Base-by-base conservation (phyloP, 352 stramenopile genomes). In the Pythium monospermum region DNA sequence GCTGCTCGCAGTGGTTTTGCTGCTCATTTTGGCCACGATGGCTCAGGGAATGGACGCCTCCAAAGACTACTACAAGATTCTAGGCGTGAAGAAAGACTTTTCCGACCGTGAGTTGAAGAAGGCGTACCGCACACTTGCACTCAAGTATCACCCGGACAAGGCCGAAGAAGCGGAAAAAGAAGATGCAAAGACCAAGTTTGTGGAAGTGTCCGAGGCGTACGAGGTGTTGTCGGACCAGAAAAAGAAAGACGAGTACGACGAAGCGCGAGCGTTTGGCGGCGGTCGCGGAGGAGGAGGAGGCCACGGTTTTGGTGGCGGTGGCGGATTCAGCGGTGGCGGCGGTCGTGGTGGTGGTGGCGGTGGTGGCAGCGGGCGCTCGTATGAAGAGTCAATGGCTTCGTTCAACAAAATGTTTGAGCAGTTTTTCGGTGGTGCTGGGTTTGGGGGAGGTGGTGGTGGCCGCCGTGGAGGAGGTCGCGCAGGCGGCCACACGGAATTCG, bases 91-190 rank as follows among this genome's bases (percentile, higher is more conserved):
- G 19, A 81, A 83, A 47, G 73, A 82, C 41, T 78, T 84, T 10
- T 79, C 68, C 15, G 76, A 95, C 27, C 68, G 82, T 55, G 87
- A 97, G 57, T 93, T 98, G 53, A 95, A 97, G 76, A 98, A 98
- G 62, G 92, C 95, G 64, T 98, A 98, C 72, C 85, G 92, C 54
- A 91, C 94, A 66, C 77, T 97, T 42, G 91, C 89, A 32, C 83
- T 98, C 53, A 97, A 95, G 57, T 97, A 84, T 57, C 96, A 99
- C 59, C 93, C 94, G 0, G 95, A 98, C 72, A 98, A 98, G 68
- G 98, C 97, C 70, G 86, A 87, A 61, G 67, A 59, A 59, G 91
- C 91, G 28, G 59, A 72, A 13, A 71, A 73, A 25, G 87, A 97
- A 59, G n/a, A n/a, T n/a, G 89, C 87, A 37, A 89, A 96, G 43